Conservation (phyloP, 108 stramenopile genomes). For the Cylindrotheca closterium region DNA sequence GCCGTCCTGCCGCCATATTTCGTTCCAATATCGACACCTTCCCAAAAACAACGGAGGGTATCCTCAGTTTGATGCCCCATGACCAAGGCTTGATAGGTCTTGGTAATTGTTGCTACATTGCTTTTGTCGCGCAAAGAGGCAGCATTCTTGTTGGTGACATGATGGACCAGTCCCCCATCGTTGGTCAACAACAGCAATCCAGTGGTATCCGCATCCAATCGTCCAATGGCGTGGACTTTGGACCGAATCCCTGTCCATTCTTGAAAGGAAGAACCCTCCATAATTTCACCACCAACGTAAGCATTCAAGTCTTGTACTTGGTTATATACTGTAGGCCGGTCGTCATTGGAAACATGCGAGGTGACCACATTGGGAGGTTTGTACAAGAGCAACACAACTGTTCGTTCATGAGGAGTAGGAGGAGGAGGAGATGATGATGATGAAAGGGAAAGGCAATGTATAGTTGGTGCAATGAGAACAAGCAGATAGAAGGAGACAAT, state of each 20-base stretch:
- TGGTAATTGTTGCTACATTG: conserved; percentile 15
- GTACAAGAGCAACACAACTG: conserved; percentile 62
- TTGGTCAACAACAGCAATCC: conserved; percentile 66
- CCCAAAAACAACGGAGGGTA: conserved; percentile 3
- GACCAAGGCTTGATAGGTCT: conserved; percentile 67
- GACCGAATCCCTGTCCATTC: conserved; percentile 53
- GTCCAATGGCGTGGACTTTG: conserved; percentile 64
- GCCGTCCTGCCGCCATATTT: conserved; percentile 57
- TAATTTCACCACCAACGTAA: conserved; percentile 5
- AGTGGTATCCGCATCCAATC: conserved; percentile 73
- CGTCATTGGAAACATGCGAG: conserved; percentile 55
- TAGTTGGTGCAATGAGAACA: too few species aligned
- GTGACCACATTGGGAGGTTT: conserved; percentile 67
- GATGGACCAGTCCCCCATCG: conserved; percentile 69
- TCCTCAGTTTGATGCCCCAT: conserved; percentile 57
- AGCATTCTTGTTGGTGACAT: conserved; percentile 59
- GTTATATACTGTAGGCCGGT: conserved; percentile 52
- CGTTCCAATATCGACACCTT: conserved; percentile 52
- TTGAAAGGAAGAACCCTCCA: conserved; percentile 23
- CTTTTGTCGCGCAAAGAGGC: conserved; percentile 4
- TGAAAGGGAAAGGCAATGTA: too few species aligned
- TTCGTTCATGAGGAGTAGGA: conserved; percentile 28
- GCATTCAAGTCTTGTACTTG: conserved; percentile 52
- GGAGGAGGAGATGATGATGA: too few species aligned
- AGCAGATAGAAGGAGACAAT: too few species aligned